Percentiles rank a stretch among this genome's conserved stretches.
These are phyloP conservation scores for Crotalaria pallida DNA, from an alignment of 306 rosid species.

Conservation along the genomic window DNA sequence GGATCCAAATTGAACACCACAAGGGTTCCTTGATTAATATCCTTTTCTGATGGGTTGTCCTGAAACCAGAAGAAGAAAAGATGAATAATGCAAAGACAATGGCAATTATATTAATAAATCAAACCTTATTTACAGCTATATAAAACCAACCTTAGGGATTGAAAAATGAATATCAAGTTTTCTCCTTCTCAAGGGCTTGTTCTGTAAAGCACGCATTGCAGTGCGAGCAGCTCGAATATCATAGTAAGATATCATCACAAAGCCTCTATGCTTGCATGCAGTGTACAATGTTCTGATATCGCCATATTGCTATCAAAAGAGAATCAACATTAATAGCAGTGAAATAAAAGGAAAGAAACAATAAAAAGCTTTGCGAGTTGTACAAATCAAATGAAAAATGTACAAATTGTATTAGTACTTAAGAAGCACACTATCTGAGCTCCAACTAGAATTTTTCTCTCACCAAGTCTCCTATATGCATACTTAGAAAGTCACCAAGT, in stretches of 20 bases:
- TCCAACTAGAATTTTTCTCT: constrained; percentile 1
- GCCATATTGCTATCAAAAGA: constrained; percentile 55
- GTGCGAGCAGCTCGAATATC: constrained; percentile 84
- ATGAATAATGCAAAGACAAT: background rate
- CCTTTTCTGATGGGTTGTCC: constrained; percentile 85
- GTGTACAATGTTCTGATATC: constrained; percentile 77
- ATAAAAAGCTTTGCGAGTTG: background rate
- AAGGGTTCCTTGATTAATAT: constrained; percentile 81
- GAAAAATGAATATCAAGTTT: constrained; percentile 89
- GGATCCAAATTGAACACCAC: constrained; percentile 85
- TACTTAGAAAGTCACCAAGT: background rate
- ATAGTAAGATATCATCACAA: constrained; percentile 83
- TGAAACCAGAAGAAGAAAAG: constrained; percentile 27
- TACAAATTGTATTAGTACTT: background rate
- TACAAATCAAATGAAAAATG: background rate
- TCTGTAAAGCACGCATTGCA: constrained; percentile 77
- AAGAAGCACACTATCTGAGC: background rate
- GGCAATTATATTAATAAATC: background rate
- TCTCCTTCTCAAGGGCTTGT: constrained; percentile 77
- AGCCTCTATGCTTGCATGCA: constrained; percentile 86
- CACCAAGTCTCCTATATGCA: background rate
- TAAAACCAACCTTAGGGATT: constrained; percentile 65
- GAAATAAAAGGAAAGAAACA: background rate
- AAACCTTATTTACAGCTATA: background rate
- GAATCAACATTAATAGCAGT: background rate